A percentile compares a stretch with the other conserved stretches of the same genome.
phyloP scores from a whole-genome alignment of 78 protist species.

The Fonticula alba region DNA sequence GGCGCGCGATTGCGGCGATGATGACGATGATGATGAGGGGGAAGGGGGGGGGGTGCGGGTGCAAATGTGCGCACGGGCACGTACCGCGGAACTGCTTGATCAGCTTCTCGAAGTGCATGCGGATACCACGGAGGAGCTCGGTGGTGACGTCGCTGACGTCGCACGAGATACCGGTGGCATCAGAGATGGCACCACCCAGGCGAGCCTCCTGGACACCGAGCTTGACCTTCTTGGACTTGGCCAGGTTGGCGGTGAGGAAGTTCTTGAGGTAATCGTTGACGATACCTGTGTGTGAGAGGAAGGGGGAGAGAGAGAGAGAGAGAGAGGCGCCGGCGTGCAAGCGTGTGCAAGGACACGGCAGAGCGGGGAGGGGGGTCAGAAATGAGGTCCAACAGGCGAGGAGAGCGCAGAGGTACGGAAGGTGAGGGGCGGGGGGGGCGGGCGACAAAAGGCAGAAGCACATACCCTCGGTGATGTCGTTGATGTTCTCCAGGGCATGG shows the following conservation, averaged over 20 bases:
- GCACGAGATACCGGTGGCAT: no score
- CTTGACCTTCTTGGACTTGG: conserved; percentile 18
- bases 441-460: neutral
- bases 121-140: conserved; percentile 73
- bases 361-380: neutral
- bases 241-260: conserved; percentile 47
- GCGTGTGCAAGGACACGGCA: no score
- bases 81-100: conserved; percentile 36
- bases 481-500: conserved; percentile 67
- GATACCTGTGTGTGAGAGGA: no score
- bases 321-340: no score
- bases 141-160: neutral
- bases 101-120: conserved; percentile 44
- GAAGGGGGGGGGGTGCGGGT: no score
- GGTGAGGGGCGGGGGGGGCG: no score
- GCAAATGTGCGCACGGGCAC: no score
- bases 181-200: conserved; percentile 50
- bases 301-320: no score
- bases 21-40: no score
- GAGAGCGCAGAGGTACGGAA: no score
- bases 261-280: conserved; percentile 5
- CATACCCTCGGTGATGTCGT: conserved; percentile 62
- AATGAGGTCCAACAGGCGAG: no score
- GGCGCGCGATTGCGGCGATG: no score
- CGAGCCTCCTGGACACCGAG: conserved; percentile 66